phyloP scores from a whole-genome alignment of 352 stramenopile genomes.

The Globisporangium okanoganense region DNA sequence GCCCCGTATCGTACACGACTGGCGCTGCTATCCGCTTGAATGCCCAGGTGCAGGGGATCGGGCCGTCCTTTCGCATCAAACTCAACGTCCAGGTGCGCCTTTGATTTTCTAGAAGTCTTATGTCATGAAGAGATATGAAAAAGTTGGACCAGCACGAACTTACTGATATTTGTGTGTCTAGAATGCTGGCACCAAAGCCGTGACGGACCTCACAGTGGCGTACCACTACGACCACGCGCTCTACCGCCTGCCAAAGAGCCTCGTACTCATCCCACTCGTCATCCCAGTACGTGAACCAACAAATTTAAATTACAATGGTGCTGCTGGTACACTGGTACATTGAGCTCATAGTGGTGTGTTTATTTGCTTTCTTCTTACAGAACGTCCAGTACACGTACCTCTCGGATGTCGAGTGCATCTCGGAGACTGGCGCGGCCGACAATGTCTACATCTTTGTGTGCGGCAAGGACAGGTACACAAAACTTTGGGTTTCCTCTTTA shows the following conservation, averaged over 20 bases:
- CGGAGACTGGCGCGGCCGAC: conserved; percentile 59
- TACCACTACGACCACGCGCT: conserved; percentile 80
- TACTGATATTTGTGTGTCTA: conserved; percentile 13
- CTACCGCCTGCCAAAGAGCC: conserved; percentile 62
- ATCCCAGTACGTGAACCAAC: conserved; percentile 46
- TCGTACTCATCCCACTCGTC: conserved; percentile 61
- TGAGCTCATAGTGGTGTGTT: background rate
- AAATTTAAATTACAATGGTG: background rate
- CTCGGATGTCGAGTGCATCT: conserved; percentile 70
- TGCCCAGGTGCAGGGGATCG: conserved; percentile 78
- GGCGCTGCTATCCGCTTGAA: conserved; percentile 75
- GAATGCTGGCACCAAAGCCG: conserved; percentile 64
- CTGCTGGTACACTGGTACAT: conserved; percentile 4
- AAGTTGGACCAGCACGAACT: too few species aligned
- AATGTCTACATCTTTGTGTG: conserved; percentile 81
- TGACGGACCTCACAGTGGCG: conserved; percentile 59
- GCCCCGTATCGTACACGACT: conserved; percentile 66
- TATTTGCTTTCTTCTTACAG: conserved; percentile 18
- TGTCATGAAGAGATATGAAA: background rate
- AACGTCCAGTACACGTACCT: conserved; percentile 71
- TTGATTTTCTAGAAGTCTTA: background rate
- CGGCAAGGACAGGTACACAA: conserved; percentile 69
- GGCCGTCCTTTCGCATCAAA: conserved; percentile 79
- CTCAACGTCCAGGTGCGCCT: conserved; percentile 63
- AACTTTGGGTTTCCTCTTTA: too few species aligned